phyloP scores from a whole-genome alignment of 1,284 basidiomycete genomes.

The Testicularia cyperi region DNA sequence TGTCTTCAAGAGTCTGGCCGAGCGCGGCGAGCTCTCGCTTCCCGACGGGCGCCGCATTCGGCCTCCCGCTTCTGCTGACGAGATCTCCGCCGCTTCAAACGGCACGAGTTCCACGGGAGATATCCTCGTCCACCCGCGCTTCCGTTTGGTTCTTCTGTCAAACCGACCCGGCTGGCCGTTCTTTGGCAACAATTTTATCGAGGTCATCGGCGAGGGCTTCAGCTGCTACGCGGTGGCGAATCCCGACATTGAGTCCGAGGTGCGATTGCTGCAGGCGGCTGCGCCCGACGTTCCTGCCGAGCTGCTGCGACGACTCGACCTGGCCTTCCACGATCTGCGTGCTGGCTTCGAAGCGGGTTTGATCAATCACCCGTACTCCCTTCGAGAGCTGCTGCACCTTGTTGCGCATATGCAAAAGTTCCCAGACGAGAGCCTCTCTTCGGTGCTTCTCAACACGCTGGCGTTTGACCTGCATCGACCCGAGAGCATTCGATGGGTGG shows the following conservation, averaged over 20 bases:
- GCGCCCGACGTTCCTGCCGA: constrained; percentile 51
- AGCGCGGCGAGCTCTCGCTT: constrained; percentile 59
- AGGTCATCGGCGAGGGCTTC: constrained; percentile 60
- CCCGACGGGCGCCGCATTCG: constrained; percentile 58
- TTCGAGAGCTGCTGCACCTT: constrained; percentile 60
- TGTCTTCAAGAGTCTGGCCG: constrained; percentile 59
- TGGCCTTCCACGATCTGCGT: constrained; percentile 60
- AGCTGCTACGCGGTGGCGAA: constrained; percentile 58
- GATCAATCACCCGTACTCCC: constrained; percentile 59
- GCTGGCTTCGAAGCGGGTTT: constrained; percentile 56
- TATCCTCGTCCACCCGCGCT: constrained; percentile 57
- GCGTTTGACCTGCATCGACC: constrained; percentile 60
- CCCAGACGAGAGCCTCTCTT: constrained; percentile 57
- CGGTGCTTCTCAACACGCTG: constrained; percentile 60
- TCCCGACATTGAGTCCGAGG: constrained; percentile 59
- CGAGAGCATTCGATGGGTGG: constrained; percentile 58
- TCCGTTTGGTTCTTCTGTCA: constrained; percentile 60
- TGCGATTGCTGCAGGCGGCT: constrained; percentile 54
- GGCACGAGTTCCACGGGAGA: constrained; percentile 21
- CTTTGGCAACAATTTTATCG: constrained; percentile 59
- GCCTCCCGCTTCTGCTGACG: too few relatives aligned
- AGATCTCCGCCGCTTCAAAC: too few relatives aligned
- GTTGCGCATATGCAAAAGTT: constrained; percentile 60
- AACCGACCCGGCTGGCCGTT: constrained; percentile 61
- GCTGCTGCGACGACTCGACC: constrained; percentile 54